Base-by-base conservation (phyloP, 805 yeast genomes). In the Ogataea paradorogensis region DNA sequence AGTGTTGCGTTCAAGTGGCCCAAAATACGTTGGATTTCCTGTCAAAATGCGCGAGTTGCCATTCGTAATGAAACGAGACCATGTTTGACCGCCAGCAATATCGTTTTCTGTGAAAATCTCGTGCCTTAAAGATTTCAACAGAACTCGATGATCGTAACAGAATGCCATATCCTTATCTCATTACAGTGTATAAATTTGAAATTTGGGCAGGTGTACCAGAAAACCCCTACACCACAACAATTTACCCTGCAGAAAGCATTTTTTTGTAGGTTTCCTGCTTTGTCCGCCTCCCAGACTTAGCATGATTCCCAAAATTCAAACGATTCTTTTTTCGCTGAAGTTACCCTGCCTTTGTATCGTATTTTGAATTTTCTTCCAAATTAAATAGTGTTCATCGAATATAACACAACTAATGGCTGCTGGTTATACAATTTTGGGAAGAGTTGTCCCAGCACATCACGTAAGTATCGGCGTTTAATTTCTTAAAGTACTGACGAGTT, bases 401-500 rank as follows among this genome's bases (percentile, higher is more conserved):
- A 10, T 29, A 14, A 24, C 25, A 15, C 15, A 29, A 13, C 32
- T 16, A 40, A 88, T 88, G 95, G 95, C 84, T 67, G 78, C 84
- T 58, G 84, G 88, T 61, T 90, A 90, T 75, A 71, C 71, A 46
- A 83, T 90, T 55, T 71, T 88, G 58, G 98, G 98, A 46, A 87
- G 75, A 71, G 67, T 85, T 50, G 80, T 89, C 58, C 88, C 80
- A 57, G 79, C 97, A 46, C 91, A 89, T 69, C 84, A 78, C 51
- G 78, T 74, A 67, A 26, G 76, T 69, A 9, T 15, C 29, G 8
- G 20, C 7, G 4, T 10, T 14, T 24, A 10, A 13, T 9, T 14
- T 13, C 9, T 9, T 21, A 8, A 16, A 15, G 20, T 18, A 18
- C 20, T 18, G 20, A 14, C 31, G 7, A 29, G 5, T n/a, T 11